Evolutionary conservation across 73 alveolate genomes (phyloP).

Genomic region (Uronychia binucleata): DNA sequence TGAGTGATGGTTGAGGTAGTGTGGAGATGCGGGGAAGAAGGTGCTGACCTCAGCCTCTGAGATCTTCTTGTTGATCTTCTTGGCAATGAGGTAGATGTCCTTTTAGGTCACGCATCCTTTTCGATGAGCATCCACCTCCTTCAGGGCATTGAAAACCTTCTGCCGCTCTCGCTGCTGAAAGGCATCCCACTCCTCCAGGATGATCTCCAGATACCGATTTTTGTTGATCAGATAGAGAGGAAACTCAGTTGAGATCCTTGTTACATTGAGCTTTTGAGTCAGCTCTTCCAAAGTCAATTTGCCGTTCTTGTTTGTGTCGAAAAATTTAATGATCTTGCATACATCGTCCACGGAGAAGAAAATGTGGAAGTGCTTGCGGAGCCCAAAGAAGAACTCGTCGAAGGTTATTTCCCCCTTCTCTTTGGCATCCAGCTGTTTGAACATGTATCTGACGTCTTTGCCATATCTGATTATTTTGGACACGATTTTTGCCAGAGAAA

Average conservation of each 20-base stretch:
- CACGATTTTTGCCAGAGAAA: not conserved
- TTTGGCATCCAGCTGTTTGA: not conserved
- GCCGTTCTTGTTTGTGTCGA: not conserved
- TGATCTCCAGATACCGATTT: not conserved
- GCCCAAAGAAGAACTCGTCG: not conserved
- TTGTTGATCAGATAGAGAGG: not conserved
- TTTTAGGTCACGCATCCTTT: not conserved
- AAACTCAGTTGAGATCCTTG: not conserved
- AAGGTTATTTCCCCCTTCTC: not conserved
- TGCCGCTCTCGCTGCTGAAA: not conserved
- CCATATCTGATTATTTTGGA: not conserved
- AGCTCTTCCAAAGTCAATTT: not conserved
- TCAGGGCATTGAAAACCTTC: not conserved
- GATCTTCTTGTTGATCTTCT: not conserved
- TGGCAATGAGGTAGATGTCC: not conserved
- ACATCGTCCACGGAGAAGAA: not conserved
- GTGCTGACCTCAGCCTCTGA: not conserved
- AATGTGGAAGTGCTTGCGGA: not conserved
- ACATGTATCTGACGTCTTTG: not conserved
- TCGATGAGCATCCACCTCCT: not conserved
- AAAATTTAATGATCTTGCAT: not conserved
- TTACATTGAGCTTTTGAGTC: not conserved
- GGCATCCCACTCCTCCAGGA: not conserved
- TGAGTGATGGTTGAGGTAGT: no score
- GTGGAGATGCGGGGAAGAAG: no score